Evolutionary conservation across 1,284 basidiomycete genomes (phyloP).

Genomic region (Chondrostereum purpureum): DNA sequence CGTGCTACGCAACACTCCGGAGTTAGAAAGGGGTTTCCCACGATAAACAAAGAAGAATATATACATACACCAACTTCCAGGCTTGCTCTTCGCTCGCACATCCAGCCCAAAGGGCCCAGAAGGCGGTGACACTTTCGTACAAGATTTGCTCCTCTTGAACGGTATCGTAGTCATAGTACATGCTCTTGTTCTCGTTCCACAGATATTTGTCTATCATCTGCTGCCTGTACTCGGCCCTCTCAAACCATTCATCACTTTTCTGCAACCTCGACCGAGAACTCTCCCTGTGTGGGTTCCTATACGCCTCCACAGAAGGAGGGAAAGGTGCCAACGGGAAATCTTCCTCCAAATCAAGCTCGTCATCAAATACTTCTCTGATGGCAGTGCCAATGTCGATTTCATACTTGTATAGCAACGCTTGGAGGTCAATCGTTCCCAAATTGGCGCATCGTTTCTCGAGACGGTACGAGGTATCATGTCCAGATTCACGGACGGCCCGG

Average conservation of each 20-base stretch:
- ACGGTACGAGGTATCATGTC: slow-evolving; percentile 96
- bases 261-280: slow-evolving; percentile 60
- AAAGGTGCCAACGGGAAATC: slow-evolving; percentile 89
- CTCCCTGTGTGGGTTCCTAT: slow-evolving; percentile 53
- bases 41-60: background rate
- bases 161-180: slow-evolving; percentile 98
- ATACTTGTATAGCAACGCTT: slow-evolving; percentile 89
- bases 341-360: slow-evolving; percentile 85
- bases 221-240: slow-evolving; percentile 76
- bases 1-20: slow-evolving; percentile 38
- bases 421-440: slow-evolving; percentile 93
- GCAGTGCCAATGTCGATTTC: slow-evolving; percentile 92
- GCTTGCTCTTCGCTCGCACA: slow-evolving; percentile 94
- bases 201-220: slow-evolving; percentile 89
- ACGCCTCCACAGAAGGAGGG: slow-evolving; percentile 80
- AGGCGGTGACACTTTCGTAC: slow-evolving; percentile 93
- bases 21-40: slow-evolving; percentile 11
- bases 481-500: slow-evolving; percentile 88
- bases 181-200: slow-evolving; percentile 92
- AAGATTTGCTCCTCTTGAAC: slow-evolving; percentile 83
- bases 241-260: slow-evolving; percentile 85
- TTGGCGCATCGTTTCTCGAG: slow-evolving; percentile 96
- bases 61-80: slow-evolving; percentile 79
- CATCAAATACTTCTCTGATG: slow-evolving; percentile 91
- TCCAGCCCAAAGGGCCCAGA: slow-evolving; percentile 97